Evolutionary conservation across 2,329 filamentous ascomycete species (phyloP).

Genomic region (Neonectria magnoliae): DNA sequence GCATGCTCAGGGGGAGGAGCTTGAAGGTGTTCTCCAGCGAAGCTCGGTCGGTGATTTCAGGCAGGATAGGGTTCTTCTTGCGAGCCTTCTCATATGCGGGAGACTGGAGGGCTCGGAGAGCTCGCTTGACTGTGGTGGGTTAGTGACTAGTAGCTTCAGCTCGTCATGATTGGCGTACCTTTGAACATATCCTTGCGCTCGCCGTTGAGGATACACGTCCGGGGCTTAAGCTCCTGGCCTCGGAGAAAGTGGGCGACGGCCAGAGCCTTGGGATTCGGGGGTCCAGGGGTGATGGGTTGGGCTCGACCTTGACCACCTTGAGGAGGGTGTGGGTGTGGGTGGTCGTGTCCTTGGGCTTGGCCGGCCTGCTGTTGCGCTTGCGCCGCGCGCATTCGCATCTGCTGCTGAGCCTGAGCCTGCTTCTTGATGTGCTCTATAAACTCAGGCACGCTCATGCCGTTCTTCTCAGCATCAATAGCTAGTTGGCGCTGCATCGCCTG

Average conservation of each 20-base stretch:
- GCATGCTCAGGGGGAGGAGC: conserved; percentile 90
- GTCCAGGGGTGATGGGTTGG: conserved; percentile 78
- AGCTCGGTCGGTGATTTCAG: conserved; percentile 86
- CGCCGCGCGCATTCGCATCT: conserved; percentile 57
- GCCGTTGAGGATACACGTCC: conserved; percentile 93
- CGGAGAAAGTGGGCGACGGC: conserved; percentile 90
- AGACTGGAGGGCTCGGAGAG: conserved; percentile 88
- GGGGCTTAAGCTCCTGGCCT: conserved; percentile 83
- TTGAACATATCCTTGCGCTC: conserved; percentile 99
- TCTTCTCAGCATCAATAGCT: conserved; percentile 82
- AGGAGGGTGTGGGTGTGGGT: conserved; percentile 47
- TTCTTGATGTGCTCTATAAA: conserved; percentile 78
- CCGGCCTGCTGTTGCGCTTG: conserved; percentile 56
- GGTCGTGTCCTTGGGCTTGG: conserved; percentile 43
- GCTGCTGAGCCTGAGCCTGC: conserved; percentile 64
- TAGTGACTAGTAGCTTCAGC: conserved; percentile 6
- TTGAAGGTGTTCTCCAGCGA: conserved; percentile 95
- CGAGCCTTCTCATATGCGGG: conserved; percentile 90
- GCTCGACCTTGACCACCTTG: conserved; percentile 58
- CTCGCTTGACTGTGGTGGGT: conserved; percentile 81
- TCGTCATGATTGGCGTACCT: conserved; percentile 63
- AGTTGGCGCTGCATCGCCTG: conserved; percentile 84
- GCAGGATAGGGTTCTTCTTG: conserved; percentile 89
- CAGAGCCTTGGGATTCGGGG: conserved; percentile 88
- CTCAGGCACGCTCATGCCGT: conserved; percentile 85